phyloP scores from a whole-genome alignment of 2,329 filamentous ascomycete species.

The Penicillium occitanis region DNA sequence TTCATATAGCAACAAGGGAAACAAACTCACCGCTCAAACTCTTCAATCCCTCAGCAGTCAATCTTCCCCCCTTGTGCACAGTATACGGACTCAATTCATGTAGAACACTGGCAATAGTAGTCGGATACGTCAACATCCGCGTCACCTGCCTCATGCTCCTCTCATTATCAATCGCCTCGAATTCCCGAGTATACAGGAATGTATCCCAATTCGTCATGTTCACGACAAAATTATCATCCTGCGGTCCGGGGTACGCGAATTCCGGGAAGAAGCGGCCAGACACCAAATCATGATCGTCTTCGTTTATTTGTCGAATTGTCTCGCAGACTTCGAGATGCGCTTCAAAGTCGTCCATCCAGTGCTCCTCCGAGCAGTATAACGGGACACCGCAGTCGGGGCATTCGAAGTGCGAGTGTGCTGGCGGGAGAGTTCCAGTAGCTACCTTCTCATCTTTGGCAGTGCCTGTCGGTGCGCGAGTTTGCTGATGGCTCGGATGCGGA shows the following conservation, averaged over 20 bases:
- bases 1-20: conserved; percentile 38
- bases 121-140: conserved; percentile 85
- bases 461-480: conserved; percentile 68
- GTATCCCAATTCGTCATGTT: conserved; percentile 99
- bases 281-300: conserved; percentile 92
- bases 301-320: conserved; percentile 86
- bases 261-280: conserved; percentile 92
- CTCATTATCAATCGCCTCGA: conserved; percentile 86
- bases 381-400: conserved; percentile 95
- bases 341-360: conserved; percentile 96
- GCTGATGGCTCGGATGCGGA: conserved; percentile 82
- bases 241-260: conserved; percentile 83
- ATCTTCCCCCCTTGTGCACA: conserved; percentile 68
- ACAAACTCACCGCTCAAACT: conserved; percentile 72
- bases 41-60: conserved; percentile 88
- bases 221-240: conserved; percentile 87
- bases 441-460: conserved; percentile 60
- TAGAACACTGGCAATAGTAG: conserved; percentile 85
- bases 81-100: conserved; percentile 94
- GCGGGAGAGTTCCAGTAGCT: conserved; percentile 53
- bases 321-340: conserved; percentile 90
- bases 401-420: conserved; percentile 86
- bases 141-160: conserved; percentile 91
- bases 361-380: conserved; percentile 88
- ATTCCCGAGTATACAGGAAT: conserved; percentile 88